A percentile compares a stretch with the other conserved stretches of the same genome.
Conservation (phyloP, 257 asterid genomes). For the Gardenia jasminoides region DNA sequence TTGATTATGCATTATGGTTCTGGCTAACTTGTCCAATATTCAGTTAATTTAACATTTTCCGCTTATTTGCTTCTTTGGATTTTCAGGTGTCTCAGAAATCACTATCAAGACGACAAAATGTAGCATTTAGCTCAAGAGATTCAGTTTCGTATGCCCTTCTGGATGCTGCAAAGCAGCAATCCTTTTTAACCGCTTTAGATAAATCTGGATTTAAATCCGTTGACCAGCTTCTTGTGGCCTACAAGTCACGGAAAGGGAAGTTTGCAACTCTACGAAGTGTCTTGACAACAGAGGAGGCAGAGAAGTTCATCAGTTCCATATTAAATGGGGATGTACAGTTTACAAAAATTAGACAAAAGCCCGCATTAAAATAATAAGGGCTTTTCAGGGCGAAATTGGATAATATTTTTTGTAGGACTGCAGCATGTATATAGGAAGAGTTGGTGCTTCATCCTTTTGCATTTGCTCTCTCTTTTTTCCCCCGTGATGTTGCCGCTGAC, state of each 20-base stretch:
- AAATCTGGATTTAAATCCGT: constrained; percentile 65
- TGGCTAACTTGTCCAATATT: background rate
- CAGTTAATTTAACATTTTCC: background rate
- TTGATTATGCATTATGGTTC: background rate
- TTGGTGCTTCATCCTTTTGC: background rate
- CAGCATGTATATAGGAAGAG: background rate
- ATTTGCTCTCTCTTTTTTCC: no score
- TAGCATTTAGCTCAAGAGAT: constrained; percentile 45
- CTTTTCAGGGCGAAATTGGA: background rate
- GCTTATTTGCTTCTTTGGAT: background rate
- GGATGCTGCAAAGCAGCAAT: constrained; percentile 71
- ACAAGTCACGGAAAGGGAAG: constrained; percentile 78
- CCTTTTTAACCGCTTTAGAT: constrained; percentile 61
- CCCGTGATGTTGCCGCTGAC: no score
- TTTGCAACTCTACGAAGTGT: constrained; percentile 51
- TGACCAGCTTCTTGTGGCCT: constrained; percentile 63
- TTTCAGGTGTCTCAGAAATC: constrained; percentile 79
- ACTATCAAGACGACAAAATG: constrained; percentile 47
- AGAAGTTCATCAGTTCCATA: constrained; percentile 62
- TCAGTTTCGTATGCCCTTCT: constrained; percentile 66
- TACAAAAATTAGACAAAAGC: constrained; percentile 58
- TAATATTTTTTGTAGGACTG: background rate
- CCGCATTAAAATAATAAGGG: constrained; percentile 33
- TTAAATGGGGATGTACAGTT: constrained; percentile 78
- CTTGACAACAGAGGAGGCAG: constrained; percentile 56